Evolutionary conservation across 495 filamentous ascomycete species (phyloP).

Genomic region (Aspergillus cristatus): DNA sequence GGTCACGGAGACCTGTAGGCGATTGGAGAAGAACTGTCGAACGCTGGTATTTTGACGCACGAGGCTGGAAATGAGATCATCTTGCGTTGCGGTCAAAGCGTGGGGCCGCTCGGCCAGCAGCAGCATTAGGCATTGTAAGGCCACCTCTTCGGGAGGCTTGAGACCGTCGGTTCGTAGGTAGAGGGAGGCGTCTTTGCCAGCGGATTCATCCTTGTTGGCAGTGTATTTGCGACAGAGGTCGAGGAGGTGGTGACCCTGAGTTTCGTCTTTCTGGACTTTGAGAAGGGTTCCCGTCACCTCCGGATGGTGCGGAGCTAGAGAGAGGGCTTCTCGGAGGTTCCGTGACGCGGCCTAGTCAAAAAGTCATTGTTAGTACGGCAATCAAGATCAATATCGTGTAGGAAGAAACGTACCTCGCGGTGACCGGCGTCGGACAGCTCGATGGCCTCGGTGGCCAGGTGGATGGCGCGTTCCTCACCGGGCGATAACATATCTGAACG

Average conservation of each 20-base stretch:
- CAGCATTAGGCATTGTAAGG: constrained; percentile 44
- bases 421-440: constrained; percentile 41
- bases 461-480: constrained; percentile 40
- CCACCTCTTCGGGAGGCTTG: constrained; percentile 43
- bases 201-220: constrained; percentile 38
- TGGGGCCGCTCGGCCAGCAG: constrained; percentile 37
- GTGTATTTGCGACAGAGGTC: constrained; percentile 47
- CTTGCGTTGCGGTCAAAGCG: constrained; percentile 34
- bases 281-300: constrained; percentile 44
- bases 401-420: constrained; percentile 30
- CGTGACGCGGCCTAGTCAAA: constrained; percentile 44
- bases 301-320: constrained; percentile 48
- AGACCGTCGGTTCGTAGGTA: constrained; percentile 45
- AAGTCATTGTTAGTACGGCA: constrained; percentile 7
- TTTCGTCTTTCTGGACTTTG: constrained; percentile 42
- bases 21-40: constrained; percentile 42
- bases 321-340: constrained; percentile 52
- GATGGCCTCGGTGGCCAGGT: constrained; percentile 41
- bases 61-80: constrained; percentile 52
- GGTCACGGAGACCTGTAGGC: constrained; percentile 40
- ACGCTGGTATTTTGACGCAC: constrained; percentile 47
- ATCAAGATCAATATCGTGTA: neutral
- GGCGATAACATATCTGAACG: constrained; percentile 40
- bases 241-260: constrained; percentile 38
- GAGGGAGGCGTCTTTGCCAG: constrained; percentile 48